Base-by-base conservation (phyloP, 345 rosid genomes). In the Sisymbrium irio region DNA sequence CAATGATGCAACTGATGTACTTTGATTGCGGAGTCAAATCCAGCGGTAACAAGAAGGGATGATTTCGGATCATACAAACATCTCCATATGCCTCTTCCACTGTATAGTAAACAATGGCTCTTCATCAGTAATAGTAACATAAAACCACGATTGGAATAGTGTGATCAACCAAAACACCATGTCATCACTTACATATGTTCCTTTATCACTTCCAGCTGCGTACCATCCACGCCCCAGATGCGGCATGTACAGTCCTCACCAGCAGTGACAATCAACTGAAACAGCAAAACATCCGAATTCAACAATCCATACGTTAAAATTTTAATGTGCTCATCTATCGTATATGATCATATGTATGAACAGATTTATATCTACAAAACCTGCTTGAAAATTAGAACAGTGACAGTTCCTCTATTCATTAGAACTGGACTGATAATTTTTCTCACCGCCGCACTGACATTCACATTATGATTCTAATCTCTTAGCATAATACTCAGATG, bases 41-140 rank as follows among this genome's bases (percentile, higher is more conserved):
- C 98, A 73, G 92, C 96, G 78, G 98, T 89, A 69, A 91, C 74
- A 46, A 93, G 94, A 75, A 91, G 77, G 47, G 91, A 88, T 76
- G 97, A 87, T n/a, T 69, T 67, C 17, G 88, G 86, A 86, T 95
- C 97, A 82, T 85, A 92, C 64, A 95, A 79, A 74, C 97, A 95
- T 85, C 97, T 81, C 99, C 99, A 95, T 80, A 95, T 83, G 76
- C 99, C 99, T 83, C 97, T 87, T 69, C 99, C 97, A 77, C 97
- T 95, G 89, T 36, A 59, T 49, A 18, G 30, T 44, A 77, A 35
- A 72, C 41, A 73, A 65, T 64, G 59, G 14, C 46, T 67, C 59
- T 37, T 72, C 25, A 54, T 57, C 14, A 32, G 55, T 53, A 41
- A 46, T 36, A 6, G 37, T 35, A 51, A 64, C 42, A 65, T 47